These are phyloP conservation scores for Coniella vitis DNA, from an alignment of 2,329 filamentous ascomycete species.

Conservation along the genomic window DNA sequence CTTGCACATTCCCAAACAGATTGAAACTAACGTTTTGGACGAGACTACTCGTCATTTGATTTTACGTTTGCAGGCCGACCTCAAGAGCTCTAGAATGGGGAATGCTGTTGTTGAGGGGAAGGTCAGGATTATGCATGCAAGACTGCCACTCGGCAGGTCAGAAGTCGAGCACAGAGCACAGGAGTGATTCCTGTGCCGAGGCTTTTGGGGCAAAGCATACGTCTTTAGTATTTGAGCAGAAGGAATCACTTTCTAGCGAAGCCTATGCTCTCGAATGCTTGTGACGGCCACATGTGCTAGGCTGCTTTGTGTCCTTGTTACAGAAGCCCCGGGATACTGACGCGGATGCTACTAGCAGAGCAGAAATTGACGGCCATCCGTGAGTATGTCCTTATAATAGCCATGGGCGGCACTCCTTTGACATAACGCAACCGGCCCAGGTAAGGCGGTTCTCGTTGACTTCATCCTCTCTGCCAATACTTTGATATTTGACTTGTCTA, in stretches of 20 bases:
- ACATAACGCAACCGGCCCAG: too few relatives aligned
- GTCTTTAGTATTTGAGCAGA: slow-evolving; percentile 14
- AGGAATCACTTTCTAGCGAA: slow-evolving; percentile 12
- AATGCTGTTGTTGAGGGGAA: background rate
- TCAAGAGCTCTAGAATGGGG: background rate
- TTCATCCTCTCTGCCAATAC: too few relatives aligned
- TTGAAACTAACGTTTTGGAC: background rate
- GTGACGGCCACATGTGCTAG: slow-evolving; percentile 7
- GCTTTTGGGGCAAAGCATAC: slow-evolving; percentile 7
- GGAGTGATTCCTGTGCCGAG: background rate
- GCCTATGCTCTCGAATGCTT: slow-evolving; percentile 11
- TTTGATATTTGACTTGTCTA: too few relatives aligned
- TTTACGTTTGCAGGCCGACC: too few relatives aligned
- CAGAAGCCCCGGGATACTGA: too few relatives aligned
- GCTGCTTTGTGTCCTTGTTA: background rate
- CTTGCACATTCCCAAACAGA: background rate
- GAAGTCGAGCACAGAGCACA: background rate
- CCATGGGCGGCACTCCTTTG: too few relatives aligned
- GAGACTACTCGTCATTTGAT: background rate
- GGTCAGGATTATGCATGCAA: background rate
- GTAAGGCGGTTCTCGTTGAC: too few relatives aligned
- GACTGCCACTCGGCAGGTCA: background rate
- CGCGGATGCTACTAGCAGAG: too few relatives aligned
- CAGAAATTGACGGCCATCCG: too few relatives aligned
- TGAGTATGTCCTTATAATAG: too few relatives aligned